Percentiles rank a stretch among this genome's conserved stretches.
phyloP scores from a whole-genome alignment of 306 rosid genomes.

The Sicyos edulis region DNA sequence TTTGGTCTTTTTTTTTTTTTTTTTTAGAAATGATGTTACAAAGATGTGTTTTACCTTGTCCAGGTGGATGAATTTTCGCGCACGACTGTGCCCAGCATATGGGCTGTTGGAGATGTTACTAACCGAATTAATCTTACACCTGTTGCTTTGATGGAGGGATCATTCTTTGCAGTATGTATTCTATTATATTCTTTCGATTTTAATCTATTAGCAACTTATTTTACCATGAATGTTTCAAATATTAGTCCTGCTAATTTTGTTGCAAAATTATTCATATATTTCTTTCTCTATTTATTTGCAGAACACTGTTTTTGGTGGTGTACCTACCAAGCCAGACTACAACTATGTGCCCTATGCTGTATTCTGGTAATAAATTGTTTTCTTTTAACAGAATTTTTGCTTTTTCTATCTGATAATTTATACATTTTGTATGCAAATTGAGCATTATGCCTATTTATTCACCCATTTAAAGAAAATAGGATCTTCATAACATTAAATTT shows the following conservation, averaged over 20 bases:
- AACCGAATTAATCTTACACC: slow-evolving; percentile 87
- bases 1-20: not conserved
- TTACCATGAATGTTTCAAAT: not conserved
- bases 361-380: slow-evolving; percentile 32
- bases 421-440: too few relatives aligned
- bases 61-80: slow-evolving; percentile 83
- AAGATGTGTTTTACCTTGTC: slow-evolving; percentile 18
- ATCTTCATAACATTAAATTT: not conserved
- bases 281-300: slow-evolving; percentile 27
- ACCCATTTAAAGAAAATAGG: not conserved
- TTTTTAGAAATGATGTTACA: not conserved
- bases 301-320: slow-evolving; percentile 84
- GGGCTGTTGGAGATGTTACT: slow-evolving; percentile 98
- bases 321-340: slow-evolving; percentile 64
- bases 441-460: not conserved
- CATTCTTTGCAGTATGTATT: slow-evolving; percentile 68
- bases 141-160: slow-evolving; percentile 90
- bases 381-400: not conserved
- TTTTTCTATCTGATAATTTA: not conserved
- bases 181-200: not conserved
- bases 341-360: slow-evolving; percentile 45
- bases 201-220: not conserved
- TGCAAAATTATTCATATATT: not conserved
- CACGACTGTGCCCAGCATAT: slow-evolving; percentile 66
- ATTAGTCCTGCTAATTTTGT: not conserved